phyloP scores from a whole-genome alignment of 441 rosid genomes.

The Erodium trifolium region DNA sequence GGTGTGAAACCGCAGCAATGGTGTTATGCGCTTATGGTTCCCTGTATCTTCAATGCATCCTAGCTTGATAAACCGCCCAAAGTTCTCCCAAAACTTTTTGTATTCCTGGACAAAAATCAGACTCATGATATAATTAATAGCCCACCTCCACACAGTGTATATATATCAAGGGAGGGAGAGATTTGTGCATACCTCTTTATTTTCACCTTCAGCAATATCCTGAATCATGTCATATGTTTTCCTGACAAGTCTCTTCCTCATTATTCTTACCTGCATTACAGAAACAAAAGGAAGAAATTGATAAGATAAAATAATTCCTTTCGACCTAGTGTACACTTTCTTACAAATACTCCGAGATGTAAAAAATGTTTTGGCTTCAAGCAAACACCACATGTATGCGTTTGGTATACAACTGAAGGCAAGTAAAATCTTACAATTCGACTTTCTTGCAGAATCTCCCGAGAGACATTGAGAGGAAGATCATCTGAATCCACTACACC shows the following conservation, averaged over 20 bases:
- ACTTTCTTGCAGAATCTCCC: slow-evolving; percentile 97
- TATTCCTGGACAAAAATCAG: slow-evolving; percentile 54
- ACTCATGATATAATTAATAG: not conserved
- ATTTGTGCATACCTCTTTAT: slow-evolving; percentile 59
- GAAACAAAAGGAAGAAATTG: no score
- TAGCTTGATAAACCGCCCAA: slow-evolving; percentile 77
- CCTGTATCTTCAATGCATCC: slow-evolving; percentile 94
- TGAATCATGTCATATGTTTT: slow-evolving; percentile 96
- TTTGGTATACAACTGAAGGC: not conserved
- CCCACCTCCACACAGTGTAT: not conserved
- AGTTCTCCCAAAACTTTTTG: slow-evolving; percentile 96
- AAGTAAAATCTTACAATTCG: slow-evolving; percentile 52
- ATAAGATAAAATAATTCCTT: not conserved
- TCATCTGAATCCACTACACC: slow-evolving; percentile 95
- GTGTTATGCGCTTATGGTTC: slow-evolving; percentile 85
- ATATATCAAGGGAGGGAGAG: not conserved
- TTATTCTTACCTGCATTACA: slow-evolving; percentile 56
- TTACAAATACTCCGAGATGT: not conserved
- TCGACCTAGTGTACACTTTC: not conserved
- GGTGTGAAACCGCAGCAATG: slow-evolving; percentile 63
- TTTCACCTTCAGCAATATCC: slow-evolving; percentile 74
- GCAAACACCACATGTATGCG: no score
- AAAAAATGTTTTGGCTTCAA: no score
- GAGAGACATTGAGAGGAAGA: slow-evolving; percentile 93
- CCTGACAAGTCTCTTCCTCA: slow-evolving; percentile 96